Evolutionary conservation across 1,284 basidiomycete species (phyloP).

Genomic region (Ceratobasidium sp.): DNA sequence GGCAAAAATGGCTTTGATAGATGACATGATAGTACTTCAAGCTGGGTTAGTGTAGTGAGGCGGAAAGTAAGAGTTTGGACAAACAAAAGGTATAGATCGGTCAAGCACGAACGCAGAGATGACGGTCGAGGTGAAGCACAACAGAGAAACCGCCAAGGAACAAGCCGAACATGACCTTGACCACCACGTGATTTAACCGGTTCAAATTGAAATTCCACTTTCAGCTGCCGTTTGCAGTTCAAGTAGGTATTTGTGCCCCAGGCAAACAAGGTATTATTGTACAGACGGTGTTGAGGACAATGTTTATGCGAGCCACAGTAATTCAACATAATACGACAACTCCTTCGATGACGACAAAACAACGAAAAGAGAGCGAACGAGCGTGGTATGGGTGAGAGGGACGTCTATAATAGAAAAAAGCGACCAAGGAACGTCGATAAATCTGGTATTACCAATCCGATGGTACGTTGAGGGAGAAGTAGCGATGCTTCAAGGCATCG

Average conservation of each 20-base stretch:
- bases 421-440: slow-evolving; percentile 20
- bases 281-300: slow-evolving; percentile 40
- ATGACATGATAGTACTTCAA: slow-evolving; percentile 9
- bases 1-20: slow-evolving; percentile 13
- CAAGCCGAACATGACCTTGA: background rate
- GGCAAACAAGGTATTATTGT: slow-evolving; percentile 44
- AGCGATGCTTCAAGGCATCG: slow-evolving; percentile 88
- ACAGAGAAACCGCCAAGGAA: too few species aligned
- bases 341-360: slow-evolving; percentile 27
- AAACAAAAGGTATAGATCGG: background rate
- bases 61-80: background rate
- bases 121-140: background rate
- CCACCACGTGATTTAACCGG: background rate
- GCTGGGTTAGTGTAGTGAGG: too few species aligned
- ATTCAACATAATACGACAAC: slow-evolving; percentile 45
- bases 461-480: slow-evolving; percentile 62
- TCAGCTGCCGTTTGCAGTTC: background rate
- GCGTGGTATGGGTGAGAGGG: slow-evolving; percentile 32
- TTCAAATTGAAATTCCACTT: background rate
- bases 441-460: slow-evolving; percentile 43
- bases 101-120: background rate
- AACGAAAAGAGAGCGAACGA: slow-evolving; percentile 42
- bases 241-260: slow-evolving; percentile 39
- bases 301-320: slow-evolving; percentile 41
- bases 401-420: slow-evolving; percentile 22